Base-by-base conservation (phyloP, 805 yeast genomes). In the baker's yeast (Saccharomyces cerevisiae) region DNA sequence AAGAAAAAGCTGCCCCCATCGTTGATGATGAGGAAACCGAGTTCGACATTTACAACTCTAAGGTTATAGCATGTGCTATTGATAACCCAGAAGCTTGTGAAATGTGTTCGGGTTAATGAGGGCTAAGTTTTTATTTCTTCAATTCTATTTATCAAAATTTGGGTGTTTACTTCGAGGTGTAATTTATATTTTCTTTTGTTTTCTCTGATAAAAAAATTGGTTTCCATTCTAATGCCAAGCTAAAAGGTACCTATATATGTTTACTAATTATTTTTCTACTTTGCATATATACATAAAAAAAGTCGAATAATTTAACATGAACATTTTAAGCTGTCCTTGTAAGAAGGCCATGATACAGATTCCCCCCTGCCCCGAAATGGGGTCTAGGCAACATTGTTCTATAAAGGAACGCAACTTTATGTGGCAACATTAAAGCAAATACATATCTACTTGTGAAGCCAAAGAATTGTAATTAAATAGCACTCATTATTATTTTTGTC, bases 71-170 rank as follows among this genome's bases (percentile, higher is more conserved):
- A 28, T 90, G 97, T 77, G 95, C 97, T 53, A 89, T 90, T 70
- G 82, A 86, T 70, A 90, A 90, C 76, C 96, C 96, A 53, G 97
- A 87, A 73, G 80, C 96, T 47, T 91, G 98, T 74, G 91, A 91
- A 67, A 91, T 92, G 96, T 91, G 98, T 77, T 91, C 97, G 50
- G 97, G 97, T 75, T 91, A 75, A 71, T 14, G 17, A 17, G 43
- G 43, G 43, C 17, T 36, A 3, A 9, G 11, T 21, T 46, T 27
- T 36, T 36, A 17, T 9, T 31, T 4, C 13, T 36, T 36, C 43
- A n/a, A n/a, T 36, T 36, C 8, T 36, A 21, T 36, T 36, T 36
- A 17, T 17, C 11, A 17, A 17, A 36, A 36, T 36, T 36, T 36
- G 43, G 43, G 43, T 36, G 24, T 36, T 36, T 36, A 17, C 43